Conservation (phyloP, 345 rosid genomes). For the Bruguiera gymnorhiza region DNA sequence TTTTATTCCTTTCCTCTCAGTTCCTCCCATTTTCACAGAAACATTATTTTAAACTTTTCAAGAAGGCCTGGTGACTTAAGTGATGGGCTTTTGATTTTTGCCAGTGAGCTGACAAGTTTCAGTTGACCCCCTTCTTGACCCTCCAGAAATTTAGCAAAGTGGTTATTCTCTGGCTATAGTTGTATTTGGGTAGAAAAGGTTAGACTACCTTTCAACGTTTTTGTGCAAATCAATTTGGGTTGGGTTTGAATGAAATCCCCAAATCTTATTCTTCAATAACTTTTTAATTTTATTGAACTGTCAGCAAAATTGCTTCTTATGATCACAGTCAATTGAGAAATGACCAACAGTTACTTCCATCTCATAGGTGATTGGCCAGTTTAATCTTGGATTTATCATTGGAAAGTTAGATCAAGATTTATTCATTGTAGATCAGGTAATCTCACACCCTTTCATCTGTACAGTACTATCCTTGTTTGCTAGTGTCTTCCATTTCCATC, state of each 20-base stretch:
- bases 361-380: slow-evolving; percentile 84
- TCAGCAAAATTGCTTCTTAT: neutral
- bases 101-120: neutral
- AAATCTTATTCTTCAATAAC: too few relatives aligned
- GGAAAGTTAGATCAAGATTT: slow-evolving; percentile 86
- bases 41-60: neutral
- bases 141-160: slow-evolving; percentile 10
- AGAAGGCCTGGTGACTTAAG: neutral
- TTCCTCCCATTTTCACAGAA: neutral
- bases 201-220: too few relatives aligned
- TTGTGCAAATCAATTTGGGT: neutral
- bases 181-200: neutral
- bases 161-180: neutral
- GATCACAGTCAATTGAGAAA: neutral
- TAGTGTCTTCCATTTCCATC: neutral
- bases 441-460: slow-evolving; percentile 18
- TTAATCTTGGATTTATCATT: slow-evolving; percentile 95
- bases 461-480: slow-evolving; percentile 15
- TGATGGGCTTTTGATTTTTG: slow-evolving; percentile 8
- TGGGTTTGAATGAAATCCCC: slow-evolving; percentile 1
- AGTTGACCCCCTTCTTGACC: slow-evolving; percentile 2
- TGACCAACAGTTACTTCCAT: neutral
- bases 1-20: neutral
- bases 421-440: slow-evolving; percentile 97
- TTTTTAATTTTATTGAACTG: neutral